phyloP scores from a whole-genome alignment of 345 rosid species.

The Citrus sp. region DNA sequence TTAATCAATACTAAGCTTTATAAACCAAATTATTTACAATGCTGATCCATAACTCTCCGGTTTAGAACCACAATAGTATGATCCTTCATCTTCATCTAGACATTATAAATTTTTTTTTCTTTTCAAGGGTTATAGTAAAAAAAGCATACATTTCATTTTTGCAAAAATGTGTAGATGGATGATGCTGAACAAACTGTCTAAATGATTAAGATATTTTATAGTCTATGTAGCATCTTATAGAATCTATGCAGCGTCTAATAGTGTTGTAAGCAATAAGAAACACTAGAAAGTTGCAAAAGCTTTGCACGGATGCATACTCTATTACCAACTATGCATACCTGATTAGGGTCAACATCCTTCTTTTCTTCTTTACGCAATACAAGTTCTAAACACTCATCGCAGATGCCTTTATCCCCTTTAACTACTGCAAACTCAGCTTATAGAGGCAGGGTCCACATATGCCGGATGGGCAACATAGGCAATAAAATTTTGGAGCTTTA shows the following conservation, averaged over 20 bases:
- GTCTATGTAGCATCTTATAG: neutral
- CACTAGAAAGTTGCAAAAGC: neutral
- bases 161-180: neutral
- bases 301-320: neutral
- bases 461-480: conserved; percentile 52
- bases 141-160: no score
- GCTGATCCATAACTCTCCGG: no score
- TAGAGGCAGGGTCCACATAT: conserved; percentile 39
- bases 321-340: conserved; percentile 26
- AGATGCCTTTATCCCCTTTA: conserved; percentile 33
- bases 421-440: conserved; percentile 25
- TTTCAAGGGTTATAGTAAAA: neutral
- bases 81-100: neutral
- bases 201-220: neutral
- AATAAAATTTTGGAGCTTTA: conserved; percentile 36
- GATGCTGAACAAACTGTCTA: neutral
- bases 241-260: neutral
- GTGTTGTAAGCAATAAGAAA: neutral
- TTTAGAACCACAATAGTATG: no score
- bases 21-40: neutral
- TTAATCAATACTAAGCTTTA: no score
- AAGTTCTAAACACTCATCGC: conserved; percentile 38
- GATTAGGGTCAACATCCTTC: conserved; percentile 25
- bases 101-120: neutral
- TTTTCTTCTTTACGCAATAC: conserved; percentile 39